Conservation (phyloP, 805 yeast species). For the Candida ortonii region DNA sequence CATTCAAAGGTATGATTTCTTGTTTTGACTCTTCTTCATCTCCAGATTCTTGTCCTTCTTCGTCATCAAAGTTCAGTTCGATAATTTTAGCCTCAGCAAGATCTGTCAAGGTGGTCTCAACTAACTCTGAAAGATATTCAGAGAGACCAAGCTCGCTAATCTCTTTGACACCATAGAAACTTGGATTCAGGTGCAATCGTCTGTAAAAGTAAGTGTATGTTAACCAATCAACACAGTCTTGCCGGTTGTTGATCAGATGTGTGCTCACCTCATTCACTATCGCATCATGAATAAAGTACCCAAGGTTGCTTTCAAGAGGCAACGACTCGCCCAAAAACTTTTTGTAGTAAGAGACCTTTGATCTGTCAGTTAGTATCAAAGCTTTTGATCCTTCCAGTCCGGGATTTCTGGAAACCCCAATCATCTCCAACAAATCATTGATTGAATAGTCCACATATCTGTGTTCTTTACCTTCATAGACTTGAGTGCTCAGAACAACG, state of each 20-base stretch:
- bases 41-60: slow-evolving; percentile 28
- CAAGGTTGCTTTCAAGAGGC: slow-evolving; percentile 80
- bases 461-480: slow-evolving; percentile 70
- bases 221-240: slow-evolving; percentile 88
- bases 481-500: slow-evolving; percentile 67
- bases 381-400: slow-evolving; percentile 39
- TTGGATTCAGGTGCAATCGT: slow-evolving; percentile 77
- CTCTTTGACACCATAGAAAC: slow-evolving; percentile 78
- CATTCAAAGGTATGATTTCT: slow-evolving; percentile 59
- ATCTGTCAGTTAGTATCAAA: slow-evolving; percentile 53
- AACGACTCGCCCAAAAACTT: slow-evolving; percentile 70
- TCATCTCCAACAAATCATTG: slow-evolving; percentile 63
- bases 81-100: slow-evolving; percentile 59
- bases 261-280: slow-evolving; percentile 73
- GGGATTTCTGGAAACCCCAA: slow-evolving; percentile 39
- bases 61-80: slow-evolving; percentile 48
- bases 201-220: slow-evolving; percentile 82
- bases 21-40: slow-evolving; percentile 39
- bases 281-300: slow-evolving; percentile 57
- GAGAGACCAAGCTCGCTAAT: slow-evolving; percentile 67
- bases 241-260: slow-evolving; percentile 60
- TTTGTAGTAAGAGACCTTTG: slow-evolving; percentile 60
- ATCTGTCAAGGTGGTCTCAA: slow-evolving; percentile 68
- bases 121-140: slow-evolving; percentile 77
- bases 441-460: slow-evolving; percentile 67